A percentile compares a stretch with the other conserved stretches of the same genome.
Conservation (phyloP, 1,139 yeast genomes). For the Yamadazyma oceani region DNA sequence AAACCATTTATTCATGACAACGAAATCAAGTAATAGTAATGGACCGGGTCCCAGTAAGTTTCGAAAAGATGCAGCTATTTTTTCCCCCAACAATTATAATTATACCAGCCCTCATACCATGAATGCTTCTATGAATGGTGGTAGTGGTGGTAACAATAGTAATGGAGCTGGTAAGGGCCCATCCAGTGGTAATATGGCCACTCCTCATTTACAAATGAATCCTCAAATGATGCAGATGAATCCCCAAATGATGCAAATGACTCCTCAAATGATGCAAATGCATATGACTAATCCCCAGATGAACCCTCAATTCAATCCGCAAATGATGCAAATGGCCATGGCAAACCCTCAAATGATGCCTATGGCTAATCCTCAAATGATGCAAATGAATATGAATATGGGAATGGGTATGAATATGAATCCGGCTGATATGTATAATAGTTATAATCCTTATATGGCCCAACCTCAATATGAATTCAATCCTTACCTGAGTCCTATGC, state of each 20-base stretch:
- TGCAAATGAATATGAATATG: slow-evolving; percentile 3
- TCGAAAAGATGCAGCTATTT: slow-evolving; percentile 45
- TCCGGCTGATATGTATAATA: slow-evolving; percentile 1
- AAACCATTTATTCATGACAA: no score
- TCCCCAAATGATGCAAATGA: slow-evolving; percentile 2
- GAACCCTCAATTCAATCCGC: slow-evolving; percentile 10
- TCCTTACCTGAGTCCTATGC: slow-evolving; percentile 11
- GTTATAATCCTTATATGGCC: slow-evolving; percentile 12
- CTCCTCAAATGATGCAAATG: slow-evolving; percentile 1
- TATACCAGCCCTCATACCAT: slow-evolving; percentile 5
- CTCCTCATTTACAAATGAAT: slow-evolving; percentile 1
- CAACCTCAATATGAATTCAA: slow-evolving; percentile 14
- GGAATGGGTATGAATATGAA: background rate
- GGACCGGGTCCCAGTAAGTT: slow-evolving; percentile 37
- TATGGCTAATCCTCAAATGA: slow-evolving; percentile 7
- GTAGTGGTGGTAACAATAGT: slow-evolving; percentile 1
- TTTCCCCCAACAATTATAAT: slow-evolving; percentile 32
- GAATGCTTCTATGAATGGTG: slow-evolving; percentile 2
- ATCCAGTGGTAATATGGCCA: background rate
- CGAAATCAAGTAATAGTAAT: slow-evolving; percentile 13
- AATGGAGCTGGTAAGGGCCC: no score
- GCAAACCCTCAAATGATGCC: slow-evolving; percentile 1
- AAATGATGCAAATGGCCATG: slow-evolving; percentile 6
- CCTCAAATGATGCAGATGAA: slow-evolving; percentile 3
- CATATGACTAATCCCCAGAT: slow-evolving; percentile 6